These are phyloP conservation scores for Tremella mesenterica DNA, from an alignment of 768 basidiomycete species.

Conservation along the genomic window DNA sequence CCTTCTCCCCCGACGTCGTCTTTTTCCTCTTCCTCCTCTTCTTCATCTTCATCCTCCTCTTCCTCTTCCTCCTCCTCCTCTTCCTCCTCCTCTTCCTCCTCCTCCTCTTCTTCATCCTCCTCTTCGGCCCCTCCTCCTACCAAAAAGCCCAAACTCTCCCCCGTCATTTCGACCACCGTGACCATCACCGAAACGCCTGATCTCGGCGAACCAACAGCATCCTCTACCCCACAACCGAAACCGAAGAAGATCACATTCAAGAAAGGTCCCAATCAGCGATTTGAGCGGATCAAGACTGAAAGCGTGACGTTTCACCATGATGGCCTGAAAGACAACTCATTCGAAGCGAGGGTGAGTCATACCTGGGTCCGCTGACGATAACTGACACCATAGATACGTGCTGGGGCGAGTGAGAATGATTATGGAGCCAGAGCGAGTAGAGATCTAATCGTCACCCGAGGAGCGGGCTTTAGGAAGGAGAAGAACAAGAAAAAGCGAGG, in stretches of 20 bases:
- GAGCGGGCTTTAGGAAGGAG: slow-evolving; percentile 93
- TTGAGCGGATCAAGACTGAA: slow-evolving; percentile 67
- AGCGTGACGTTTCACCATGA: slow-evolving; percentile 51
- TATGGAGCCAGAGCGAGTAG: slow-evolving; percentile 78
- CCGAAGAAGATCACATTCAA: slow-evolving; percentile 20
- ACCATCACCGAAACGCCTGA: slow-evolving; percentile 15
- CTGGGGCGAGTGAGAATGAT: slow-evolving; percentile 59
- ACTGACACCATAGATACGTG: slow-evolving; percentile 44
- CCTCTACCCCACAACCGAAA: slow-evolving; percentile 27
- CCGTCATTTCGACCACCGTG: slow-evolving; percentile 31
- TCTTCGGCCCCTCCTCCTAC: slow-evolving; percentile 9
- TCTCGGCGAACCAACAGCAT: too few species aligned
- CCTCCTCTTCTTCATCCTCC: slow-evolving; percentile 6
- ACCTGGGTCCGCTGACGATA: background rate
- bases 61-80: slow-evolving; percentile 22
- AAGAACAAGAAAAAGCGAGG: slow-evolving; percentile 99
- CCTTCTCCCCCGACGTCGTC: slow-evolving; percentile 17
- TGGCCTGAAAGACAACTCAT: slow-evolving; percentile 62
- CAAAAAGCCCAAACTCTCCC: slow-evolving; percentile 39
- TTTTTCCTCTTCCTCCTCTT: slow-evolving; percentile 27
- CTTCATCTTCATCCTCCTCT: slow-evolving; percentile 19
- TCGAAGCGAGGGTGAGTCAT: slow-evolving; percentile 61
- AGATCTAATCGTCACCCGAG: slow-evolving; percentile 86
- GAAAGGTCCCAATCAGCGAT: slow-evolving; percentile 54
- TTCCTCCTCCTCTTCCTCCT: slow-evolving; percentile 13